Evolutionary conservation across 352 stramenopile genomes (phyloP), one percentile per base, ranked within the genome.

Genomic region (Pythium chondricola): DNA sequence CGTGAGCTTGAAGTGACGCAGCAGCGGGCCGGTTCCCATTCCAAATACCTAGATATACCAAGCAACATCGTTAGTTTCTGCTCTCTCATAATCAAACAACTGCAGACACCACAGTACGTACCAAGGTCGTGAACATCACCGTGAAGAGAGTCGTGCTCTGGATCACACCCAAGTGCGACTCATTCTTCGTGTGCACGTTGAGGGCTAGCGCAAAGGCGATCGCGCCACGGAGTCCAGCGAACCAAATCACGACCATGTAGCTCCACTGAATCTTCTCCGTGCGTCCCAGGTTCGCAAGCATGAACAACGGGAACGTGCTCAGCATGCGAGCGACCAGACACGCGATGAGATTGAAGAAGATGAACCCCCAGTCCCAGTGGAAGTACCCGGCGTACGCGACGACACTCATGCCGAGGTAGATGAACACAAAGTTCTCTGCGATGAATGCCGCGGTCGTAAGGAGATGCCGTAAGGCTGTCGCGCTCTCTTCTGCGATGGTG

Each of bases 121-220:
- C 47, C 17, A 76, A 53, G 17, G 72, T 79, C 11, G 72, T 80
- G 32, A 71, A 71, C 32, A 84, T 62, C 29, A 84, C 72, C 0
- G 56, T 84, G 53, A 82, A 81, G 22, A 84, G 50, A 11, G 72
- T 82, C 16, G 67, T 65, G 22, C 61, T 77, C 50, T 72, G 58
- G 42, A 83, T 45, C n/a, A 78, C 65, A 10, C 66, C 67, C 1
- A 44, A 55, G 37, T 83, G 71, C 30, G 60, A 30, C 14, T 22
- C 10, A 37, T 53, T 55, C 4, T 62, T 32, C 6, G 50, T 83
- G 24, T 52, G 61, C 14, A 88, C 74, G 42, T 93, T 93, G 1
- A 90, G 65, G n/a, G 73, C 74, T 27, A 95, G 71, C 20, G 88
- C 87, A 52, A 97, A 98, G 0, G 91, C 89, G 32, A 98, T 95